phyloP scores from a whole-genome alignment of 2,329 filamentous ascomycete genomes.

The Penicillium digitatum region DNA sequence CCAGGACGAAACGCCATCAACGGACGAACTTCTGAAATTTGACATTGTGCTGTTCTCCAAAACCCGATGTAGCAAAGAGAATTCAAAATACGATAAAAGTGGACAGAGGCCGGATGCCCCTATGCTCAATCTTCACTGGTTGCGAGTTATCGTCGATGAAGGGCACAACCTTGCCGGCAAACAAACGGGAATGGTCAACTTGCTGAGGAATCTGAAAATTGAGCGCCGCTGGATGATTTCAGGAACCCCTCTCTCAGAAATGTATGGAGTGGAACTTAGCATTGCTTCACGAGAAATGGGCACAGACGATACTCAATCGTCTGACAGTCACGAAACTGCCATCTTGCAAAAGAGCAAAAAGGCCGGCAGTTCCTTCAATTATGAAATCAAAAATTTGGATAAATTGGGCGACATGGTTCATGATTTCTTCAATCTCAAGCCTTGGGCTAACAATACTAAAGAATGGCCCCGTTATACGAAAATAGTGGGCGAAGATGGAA shows the following conservation, averaged over 20 bases:
- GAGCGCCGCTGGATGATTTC: constrained; percentile 84
- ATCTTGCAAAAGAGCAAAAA: constrained; percentile 34
- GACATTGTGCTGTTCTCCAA: constrained; percentile 78
- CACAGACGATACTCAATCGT: constrained; percentile 33
- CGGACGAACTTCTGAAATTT: constrained; percentile 58
- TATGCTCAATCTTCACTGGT: constrained; percentile 71
- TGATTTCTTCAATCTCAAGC: constrained; percentile 70
- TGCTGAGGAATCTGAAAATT: constrained; percentile 54
- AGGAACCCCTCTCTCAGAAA: constrained; percentile 78
- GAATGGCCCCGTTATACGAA: constrained; percentile 73
- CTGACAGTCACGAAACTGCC: constrained; percentile 22
- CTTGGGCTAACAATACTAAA: constrained; percentile 68
- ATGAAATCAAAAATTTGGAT: constrained; percentile 62
- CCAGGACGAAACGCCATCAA: constrained; percentile 53
- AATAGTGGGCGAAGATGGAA: constrained; percentile 55
- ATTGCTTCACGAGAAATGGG: constrained; percentile 43
- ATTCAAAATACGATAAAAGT: constrained; percentile 42
- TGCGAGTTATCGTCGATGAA: constrained; percentile 87
- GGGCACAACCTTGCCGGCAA: constrained; percentile 77
- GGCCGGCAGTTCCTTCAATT: constrained; percentile 43
- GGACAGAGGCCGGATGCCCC: constrained; percentile 53
- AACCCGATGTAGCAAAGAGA: constrained; percentile 67
- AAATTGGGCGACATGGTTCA: constrained; percentile 62
- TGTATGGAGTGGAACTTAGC: constrained; percentile 70
- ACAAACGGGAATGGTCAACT: constrained; percentile 51